phyloP scores from a whole-genome alignment of 2,329 filamentous ascomycete genomes.

The Meredithiella fracta region DNA sequence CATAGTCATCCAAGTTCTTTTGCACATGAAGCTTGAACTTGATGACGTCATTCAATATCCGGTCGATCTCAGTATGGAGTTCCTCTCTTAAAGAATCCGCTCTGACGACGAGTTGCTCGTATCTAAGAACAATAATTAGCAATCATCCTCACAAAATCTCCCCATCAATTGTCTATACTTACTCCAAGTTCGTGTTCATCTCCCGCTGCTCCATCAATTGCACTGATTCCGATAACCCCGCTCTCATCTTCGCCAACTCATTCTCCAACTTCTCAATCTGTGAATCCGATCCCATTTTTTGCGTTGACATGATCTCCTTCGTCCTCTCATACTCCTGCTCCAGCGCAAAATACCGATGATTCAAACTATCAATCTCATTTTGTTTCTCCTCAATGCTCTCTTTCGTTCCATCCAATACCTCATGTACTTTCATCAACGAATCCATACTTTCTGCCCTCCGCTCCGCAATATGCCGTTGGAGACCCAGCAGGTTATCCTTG shows the following conservation, averaged over 20 bases:
- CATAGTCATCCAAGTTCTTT: conserved; percentile 81
- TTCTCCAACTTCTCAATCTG: conserved; percentile 99
- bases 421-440: conserved; percentile 84
- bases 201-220: conserved; percentile 87
- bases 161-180: conserved; percentile 23
- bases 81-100: conserved; percentile 82
- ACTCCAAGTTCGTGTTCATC: conserved; percentile 95
- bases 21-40: conserved; percentile 98
- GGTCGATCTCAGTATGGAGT: conserved; percentile 91
- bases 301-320: conserved; percentile 69
- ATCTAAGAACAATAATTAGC: conserved; percentile 32
- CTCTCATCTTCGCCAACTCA: conserved; percentile 84
- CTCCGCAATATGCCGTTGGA: conserved; percentile 87
- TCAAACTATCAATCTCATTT: conserved; percentile 78
- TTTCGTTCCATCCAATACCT: conserved; percentile 83
- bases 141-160: not conserved
- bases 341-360: conserved; percentile 72
- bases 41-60: conserved; percentile 91
- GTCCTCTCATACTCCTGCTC: conserved; percentile 91
- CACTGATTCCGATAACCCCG: conserved; percentile 66
- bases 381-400: conserved; percentile 94
- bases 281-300: conserved; percentile 75
- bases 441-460: conserved; percentile 68
- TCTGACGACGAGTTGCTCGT: conserved; percentile 77
- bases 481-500: conserved; percentile 57